These are phyloP conservation scores for Huntiella bhutanensis DNA, from an alignment of 2,329 filamentous ascomycete genomes.

Conservation along the genomic window DNA sequence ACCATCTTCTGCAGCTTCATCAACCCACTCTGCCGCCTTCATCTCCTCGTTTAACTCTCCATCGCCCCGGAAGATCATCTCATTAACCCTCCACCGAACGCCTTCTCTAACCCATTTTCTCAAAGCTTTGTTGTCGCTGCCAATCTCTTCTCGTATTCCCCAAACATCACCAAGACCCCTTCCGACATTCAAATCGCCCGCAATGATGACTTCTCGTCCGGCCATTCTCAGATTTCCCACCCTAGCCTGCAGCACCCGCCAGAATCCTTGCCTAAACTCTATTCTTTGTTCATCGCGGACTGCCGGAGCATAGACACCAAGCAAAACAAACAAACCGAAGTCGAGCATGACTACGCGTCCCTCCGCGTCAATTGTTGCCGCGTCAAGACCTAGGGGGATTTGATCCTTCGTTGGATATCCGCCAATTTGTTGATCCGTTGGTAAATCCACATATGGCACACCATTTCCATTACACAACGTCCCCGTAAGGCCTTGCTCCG, in stretches of 20 bases:
- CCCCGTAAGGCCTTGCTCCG: conserved; percentile 86
- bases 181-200: conserved; percentile 75
- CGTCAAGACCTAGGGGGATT: conserved; percentile 32
- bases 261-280: conserved; percentile 63
- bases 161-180: conserved; percentile 56
- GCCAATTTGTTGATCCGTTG: conserved; percentile 58
- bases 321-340: conserved; percentile 83
- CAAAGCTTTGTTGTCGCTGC: conserved; percentile 46
- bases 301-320: conserved; percentile 84
- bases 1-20: conserved; percentile 46
- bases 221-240: conserved; percentile 63
- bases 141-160: conserved; percentile 49
- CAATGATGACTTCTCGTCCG: conserved; percentile 71
- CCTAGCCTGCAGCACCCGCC: conserved; percentile 61
- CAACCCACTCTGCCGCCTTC: conserved; percentile 23
- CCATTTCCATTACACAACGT: conserved; percentile 48
- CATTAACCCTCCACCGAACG: conserved; percentile 63
- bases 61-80: conserved; percentile 54
- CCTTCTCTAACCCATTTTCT: conserved; percentile 57
- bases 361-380: conserved; percentile 47
- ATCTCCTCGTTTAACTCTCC: background rate
- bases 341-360: conserved; percentile 81
- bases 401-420: conserved; percentile 64
- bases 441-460: conserved; percentile 55
- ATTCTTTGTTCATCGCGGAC: conserved; percentile 69